These are phyloP conservation scores for Moringa oleifera DNA, from an alignment of 345 rosid species.

Conservation along the genomic window DNA sequence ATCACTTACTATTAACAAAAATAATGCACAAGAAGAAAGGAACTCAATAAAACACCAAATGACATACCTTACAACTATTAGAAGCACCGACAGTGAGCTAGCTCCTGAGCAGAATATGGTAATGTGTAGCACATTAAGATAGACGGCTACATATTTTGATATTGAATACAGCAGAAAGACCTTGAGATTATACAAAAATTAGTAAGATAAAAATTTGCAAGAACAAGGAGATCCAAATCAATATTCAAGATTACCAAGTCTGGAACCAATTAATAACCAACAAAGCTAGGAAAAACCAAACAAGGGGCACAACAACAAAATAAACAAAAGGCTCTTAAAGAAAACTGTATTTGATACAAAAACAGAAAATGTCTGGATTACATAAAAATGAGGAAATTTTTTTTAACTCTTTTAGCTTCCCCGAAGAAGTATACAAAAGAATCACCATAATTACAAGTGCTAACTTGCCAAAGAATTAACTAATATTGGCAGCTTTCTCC, in stretches of 20 bases:
- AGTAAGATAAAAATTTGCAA: not conserved
- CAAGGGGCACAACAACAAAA: not conserved
- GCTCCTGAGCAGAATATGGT: not conserved
- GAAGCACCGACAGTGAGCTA: not conserved
- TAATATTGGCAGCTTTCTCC: constrained; percentile 20
- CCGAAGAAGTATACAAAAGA: constrained; percentile 30
- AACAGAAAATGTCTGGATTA: constrained; percentile 7
- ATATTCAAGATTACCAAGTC: too few relatives aligned
- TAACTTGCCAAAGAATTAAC: constrained; percentile 19
- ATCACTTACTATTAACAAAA: too few relatives aligned
- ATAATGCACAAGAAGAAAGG: not conserved
- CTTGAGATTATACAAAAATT: not conserved
- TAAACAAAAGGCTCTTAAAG: constrained; percentile 14
- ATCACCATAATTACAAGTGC: constrained; percentile 40
- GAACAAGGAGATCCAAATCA: too few relatives aligned
- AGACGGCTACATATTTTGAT: not conserved
- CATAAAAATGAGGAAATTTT: constrained; percentile 21
- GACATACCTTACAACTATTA: not conserved
- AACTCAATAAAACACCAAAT: not conserved
- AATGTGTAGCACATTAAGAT: not conserved
- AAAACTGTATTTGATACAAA: constrained; percentile 15
- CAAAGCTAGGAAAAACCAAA: not conserved
- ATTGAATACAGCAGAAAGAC: not conserved
- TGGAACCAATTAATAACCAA: not conserved
- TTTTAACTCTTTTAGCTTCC: constrained; percentile 11